Base-by-base conservation (phyloP, 768 basidiomycete genomes). In the Rhizopogon vinicolor region DNA sequence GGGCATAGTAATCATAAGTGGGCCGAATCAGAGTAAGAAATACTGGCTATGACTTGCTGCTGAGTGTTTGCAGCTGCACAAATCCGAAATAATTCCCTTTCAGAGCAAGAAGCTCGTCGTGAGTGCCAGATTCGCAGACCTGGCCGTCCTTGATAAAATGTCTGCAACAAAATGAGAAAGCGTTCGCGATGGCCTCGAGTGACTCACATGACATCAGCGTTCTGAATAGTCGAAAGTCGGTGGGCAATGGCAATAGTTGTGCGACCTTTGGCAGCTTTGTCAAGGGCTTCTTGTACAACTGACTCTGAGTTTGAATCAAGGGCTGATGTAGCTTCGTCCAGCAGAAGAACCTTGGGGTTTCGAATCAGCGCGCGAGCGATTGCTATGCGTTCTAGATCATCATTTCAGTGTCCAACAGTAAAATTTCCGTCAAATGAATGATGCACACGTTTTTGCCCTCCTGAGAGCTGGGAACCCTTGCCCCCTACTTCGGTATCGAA, bases 221-320 rank as follows among this genome's bases (percentile, higher is more conserved):
- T 91, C 69, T 96, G 92, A 60, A 97, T 95, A 4, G 91, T 93
- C n/a, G 89, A 91, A 57, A 99, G 73, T 50, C 97, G 82, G 72
- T 98, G 97, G 2, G 96, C 96, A 60, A 99, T 96, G 14, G 95
- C 90, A 56, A 95, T 88, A 5, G 94, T 97, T 7, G 95, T 96
- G 54, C 96, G 82, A 41, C 94, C 95, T 73, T 85, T 89, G 2
- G 93, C 86, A 9, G 95, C 97, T 64, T 85, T 81, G 70, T 98
- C 97, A 22, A 98, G 79, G 2, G 97, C 97, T 7, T 83, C 87
- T 65, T 98, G 96, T 10, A 99, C 97, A 45, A 98, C 87, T 69
- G 91, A 91, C 72, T 97, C 95, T 18, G 89, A 92, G 64, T 86
- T 87, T 6, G 90, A 91, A 68, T 96, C 94, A 31, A 97, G 80